Base-by-base conservation (phyloP, 2,329 filamentous ascomycete genomes). In the Aspergillus sp. region DNA sequence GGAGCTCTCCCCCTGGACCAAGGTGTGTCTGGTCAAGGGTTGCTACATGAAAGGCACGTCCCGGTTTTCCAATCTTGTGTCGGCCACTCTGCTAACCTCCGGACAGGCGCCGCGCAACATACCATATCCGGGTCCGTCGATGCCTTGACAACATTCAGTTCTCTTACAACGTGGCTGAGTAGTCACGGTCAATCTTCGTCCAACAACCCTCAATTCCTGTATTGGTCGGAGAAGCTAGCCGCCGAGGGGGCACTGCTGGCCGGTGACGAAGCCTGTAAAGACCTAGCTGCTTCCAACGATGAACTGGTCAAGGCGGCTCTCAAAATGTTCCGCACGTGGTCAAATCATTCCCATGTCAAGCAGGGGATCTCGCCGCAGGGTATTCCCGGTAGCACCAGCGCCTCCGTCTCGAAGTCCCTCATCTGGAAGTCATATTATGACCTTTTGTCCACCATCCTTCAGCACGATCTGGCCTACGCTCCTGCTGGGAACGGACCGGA, bases 361-460 rank as follows among this genome's bases (percentile, higher is more conserved):
- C 62, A 65, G 49, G 60, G 63, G 13, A 29, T 51, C n/a, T 53
- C 62, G 36, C 54, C 60, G 4, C 47, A 50, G 19, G 58, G 57
- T 16, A 21, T 16, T 16, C 20, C n/a, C 4, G 29, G 52, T 47
- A 59, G 59, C 17, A 58, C 53, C 20, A 55, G 61, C 0, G 62
- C 58, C n/a, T 53, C 64, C 17, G 58, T 55, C 3, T 62, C 67
- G 2, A 69, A 64, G 34, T 57, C 64, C 7, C 78, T 84, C 38
- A 85, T 96, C 42, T 97, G 92, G 92, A 86, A 83, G 62, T 84
- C 89, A 57, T 97, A 97, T 70, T 96, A 96, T 67, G 76, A 84
- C 42, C 84, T 88, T 1, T 75, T 97, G 16, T 95, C 91, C 2
- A 79, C 78, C n/a, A 83, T 96, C 32, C 71, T 97, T 5, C 86